A percentile compares a stretch with the other conserved stretches of the same genome.
Conservation (phyloP, 2,329 filamentous ascomycete genomes). For the Leptographium procerum region DNA sequence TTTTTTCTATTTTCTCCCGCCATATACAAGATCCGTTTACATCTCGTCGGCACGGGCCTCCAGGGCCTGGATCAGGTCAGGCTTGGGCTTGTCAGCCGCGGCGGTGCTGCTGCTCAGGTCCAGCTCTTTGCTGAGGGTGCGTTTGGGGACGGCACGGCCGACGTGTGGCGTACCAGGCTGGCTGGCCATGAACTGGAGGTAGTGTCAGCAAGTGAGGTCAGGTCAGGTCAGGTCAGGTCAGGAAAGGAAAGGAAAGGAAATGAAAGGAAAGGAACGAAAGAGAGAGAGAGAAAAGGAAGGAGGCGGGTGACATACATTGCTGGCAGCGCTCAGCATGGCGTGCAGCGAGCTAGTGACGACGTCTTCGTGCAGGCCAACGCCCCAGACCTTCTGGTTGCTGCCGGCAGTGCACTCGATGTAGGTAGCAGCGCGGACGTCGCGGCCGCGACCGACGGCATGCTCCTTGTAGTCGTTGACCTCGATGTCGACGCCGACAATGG, state of each 20-base stretch:
- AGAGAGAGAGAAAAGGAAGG: neutral
- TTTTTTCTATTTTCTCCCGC: neutral
- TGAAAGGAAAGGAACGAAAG: neutral
- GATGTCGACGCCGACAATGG: slow-evolving; percentile 63
- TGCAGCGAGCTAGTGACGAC: slow-evolving; percentile 83
- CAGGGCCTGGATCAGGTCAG: slow-evolving; percentile 21
- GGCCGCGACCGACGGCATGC: slow-evolving; percentile 74
- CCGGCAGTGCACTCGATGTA: slow-evolving; percentile 80
- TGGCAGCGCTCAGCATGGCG: slow-evolving; percentile 74
- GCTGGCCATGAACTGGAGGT: slow-evolving; percentile 56
- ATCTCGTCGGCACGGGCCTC: slow-evolving; percentile 21
- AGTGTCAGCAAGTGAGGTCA: slow-evolving; percentile 3
- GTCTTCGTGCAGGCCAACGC: slow-evolving; percentile 84
- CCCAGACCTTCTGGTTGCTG: slow-evolving; percentile 67
- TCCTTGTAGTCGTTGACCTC: slow-evolving; percentile 96
- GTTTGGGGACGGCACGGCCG: slow-evolving; percentile 39
- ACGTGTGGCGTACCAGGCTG: slow-evolving; percentile 50
- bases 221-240: too few relatives aligned
- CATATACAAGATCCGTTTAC: slow-evolving; percentile 5
- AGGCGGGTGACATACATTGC: slow-evolving; percentile 61
- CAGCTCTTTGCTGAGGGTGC: slow-evolving; percentile 28
- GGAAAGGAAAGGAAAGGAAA: neutral
- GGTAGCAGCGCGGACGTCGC: slow-evolving; percentile 82
- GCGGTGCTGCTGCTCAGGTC: slow-evolving; percentile 17
- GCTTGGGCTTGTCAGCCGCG: slow-evolving; percentile 8